Evolutionary conservation across 2,329 filamentous ascomycete genomes (phyloP), one percentile per base, ranked within the genome.

Genomic region (Apiospora pterosperma): DNA sequence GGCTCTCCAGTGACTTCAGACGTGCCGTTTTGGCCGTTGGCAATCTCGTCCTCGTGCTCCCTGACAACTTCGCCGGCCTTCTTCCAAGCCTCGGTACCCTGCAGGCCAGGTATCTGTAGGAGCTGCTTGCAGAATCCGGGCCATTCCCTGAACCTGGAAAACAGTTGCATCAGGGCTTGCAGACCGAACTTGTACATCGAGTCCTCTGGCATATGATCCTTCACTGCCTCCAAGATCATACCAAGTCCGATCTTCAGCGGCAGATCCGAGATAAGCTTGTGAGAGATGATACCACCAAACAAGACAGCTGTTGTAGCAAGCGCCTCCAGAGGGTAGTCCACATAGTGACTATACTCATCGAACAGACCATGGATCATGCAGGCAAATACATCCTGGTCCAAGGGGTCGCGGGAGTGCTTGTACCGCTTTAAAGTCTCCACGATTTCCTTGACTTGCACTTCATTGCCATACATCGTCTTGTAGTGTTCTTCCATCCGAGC

Each of bases 301-400:
- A 99, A 85, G 11, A 99, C 94, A 4, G 96, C 95, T 0, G 96
- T 99, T 12, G 95, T 98, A 8, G 95, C 95, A 61, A 99, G 82
- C 6, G 96, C 96, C 74, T 97, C 95, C n/a, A 97, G 83, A 0
- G 96, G 96, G 76, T 99, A 99, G 73, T 96, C 94, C 44, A 91
- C 88, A 75, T 97, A 99, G 74, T 97, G 96, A 63, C 90, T 90
- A 76, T 97, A 99, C 80, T 99, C 96, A 72, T 99, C 96, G 71
- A 99, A 97, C 4, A 99, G 82, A 0, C 96, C 96, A 73, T 97
- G 94, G 39, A 99, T 97, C 93, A 99, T 99, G 80, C 95, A 97
- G 16, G 95, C 92, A 75, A 99, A 99, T 7, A 97, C 86, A 75
- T 99, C 96, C 76, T 98, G 96, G 66, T 97, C 93, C 19, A 90